phyloP scores from a whole-genome alignment of 2,329 filamentous ascomycete genomes.

The Trichoderma asperellum region DNA sequence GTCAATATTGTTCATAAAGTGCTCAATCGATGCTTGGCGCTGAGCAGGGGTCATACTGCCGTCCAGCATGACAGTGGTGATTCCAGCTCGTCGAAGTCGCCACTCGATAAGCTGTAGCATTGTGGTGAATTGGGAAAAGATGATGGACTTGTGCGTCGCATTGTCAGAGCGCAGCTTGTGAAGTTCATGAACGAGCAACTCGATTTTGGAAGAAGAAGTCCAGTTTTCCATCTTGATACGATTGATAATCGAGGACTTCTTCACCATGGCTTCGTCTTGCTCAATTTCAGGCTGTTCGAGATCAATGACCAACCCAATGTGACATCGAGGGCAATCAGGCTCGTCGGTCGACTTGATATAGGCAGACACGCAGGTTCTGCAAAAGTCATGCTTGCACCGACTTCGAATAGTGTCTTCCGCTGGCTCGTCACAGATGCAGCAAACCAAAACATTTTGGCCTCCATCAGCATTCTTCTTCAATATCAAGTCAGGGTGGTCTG shows the following conservation, averaged over 20 bases:
- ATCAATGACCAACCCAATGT: constrained; percentile 87
- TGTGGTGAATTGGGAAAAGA: constrained; percentile 95
- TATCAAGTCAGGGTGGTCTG: constrained; percentile 93
- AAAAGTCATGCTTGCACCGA: constrained; percentile 81
- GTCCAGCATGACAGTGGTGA: constrained; percentile 97
- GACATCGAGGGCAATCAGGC: constrained; percentile 85
- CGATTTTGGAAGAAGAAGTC: constrained; percentile 98
- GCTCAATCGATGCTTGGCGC: constrained; percentile 89
- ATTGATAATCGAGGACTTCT: constrained; percentile 97
- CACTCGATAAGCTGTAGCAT: constrained; percentile 98
- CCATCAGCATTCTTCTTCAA: constrained; percentile 84
- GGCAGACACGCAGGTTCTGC: constrained; percentile 47
- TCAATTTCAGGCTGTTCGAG: constrained; percentile 94
- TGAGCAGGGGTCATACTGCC: constrained; percentile 95
- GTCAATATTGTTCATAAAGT: constrained; percentile 94
- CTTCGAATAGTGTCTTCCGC: constrained; percentile 94
- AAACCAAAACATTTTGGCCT: constrained; percentile 88
- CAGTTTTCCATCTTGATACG: constrained; percentile 98
- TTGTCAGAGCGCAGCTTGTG: constrained; percentile 91
- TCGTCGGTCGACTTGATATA: constrained; percentile 76
- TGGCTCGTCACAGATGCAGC: constrained; percentile 94
- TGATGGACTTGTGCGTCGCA: constrained; percentile 92
- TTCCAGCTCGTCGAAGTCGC: constrained; percentile 93
- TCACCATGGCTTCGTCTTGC: constrained; percentile 82
- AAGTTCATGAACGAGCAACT: constrained; percentile 91